Evolutionary conservation across 2,329 filamentous ascomycete genomes (phyloP).

Genomic region (Scedosporium boydii): DNA sequence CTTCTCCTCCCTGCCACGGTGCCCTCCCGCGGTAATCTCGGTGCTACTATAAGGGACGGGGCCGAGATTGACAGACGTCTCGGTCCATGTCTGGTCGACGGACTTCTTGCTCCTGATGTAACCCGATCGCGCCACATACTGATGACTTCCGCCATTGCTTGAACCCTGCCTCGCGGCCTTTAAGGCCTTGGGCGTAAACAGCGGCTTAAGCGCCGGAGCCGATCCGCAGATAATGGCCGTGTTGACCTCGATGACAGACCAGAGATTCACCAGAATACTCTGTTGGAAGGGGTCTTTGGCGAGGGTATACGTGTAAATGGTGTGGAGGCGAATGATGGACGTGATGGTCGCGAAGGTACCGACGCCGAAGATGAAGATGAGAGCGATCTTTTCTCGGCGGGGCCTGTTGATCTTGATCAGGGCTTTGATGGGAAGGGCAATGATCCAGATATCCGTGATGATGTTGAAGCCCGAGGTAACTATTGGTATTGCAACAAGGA

Average conservation of each 20-base stretch:
- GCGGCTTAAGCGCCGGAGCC: conserved; percentile 38
- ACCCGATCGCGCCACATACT: not conserved
- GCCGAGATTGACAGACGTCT: not conserved
- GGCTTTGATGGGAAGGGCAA: conserved; percentile 32
- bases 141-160: not conserved
- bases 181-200: conserved; percentile 27
- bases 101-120: conserved; percentile 7
- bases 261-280: conserved; percentile 23
- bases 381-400: conserved; percentile 36
- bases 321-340: conserved; percentile 28
- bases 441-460: conserved; percentile 34
- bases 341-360: conserved; percentile 26
- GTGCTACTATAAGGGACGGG: not conserved
- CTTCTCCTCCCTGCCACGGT: not conserved
- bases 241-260: conserved; percentile 39
- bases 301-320: conserved; percentile 26
- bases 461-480: conserved; percentile 35
- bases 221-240: conserved; percentile 39
- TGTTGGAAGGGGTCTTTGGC: conserved; percentile 24
- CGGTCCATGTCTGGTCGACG: conserved; percentile 5
- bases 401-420: conserved; percentile 36
- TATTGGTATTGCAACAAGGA: conserved; percentile 15
- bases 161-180: conserved; percentile 13
- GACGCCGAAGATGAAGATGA: conserved; percentile 33
- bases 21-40: not conserved